phyloP scores from a whole-genome alignment of 805 yeast genomes.

The Blastobotrys peoriensis region DNA sequence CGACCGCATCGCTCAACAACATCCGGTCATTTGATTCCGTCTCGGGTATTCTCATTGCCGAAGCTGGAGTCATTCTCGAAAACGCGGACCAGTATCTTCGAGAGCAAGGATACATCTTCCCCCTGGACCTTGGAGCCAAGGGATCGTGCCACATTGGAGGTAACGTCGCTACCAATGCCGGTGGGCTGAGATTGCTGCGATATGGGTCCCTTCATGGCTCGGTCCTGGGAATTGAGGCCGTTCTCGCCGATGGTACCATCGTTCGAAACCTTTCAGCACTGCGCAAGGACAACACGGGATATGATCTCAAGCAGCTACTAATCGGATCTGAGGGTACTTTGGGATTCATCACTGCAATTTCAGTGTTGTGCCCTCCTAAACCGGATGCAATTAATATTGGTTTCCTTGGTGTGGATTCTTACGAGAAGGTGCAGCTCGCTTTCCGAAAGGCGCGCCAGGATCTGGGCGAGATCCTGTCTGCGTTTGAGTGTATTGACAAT shows the following conservation, averaged over 20 bases:
- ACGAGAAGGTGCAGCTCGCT: constrained; percentile 76
- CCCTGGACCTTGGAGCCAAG: constrained; percentile 91
- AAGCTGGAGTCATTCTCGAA: constrained; percentile 87
- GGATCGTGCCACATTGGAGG: constrained; percentile 97
- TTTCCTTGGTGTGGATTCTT: constrained; percentile 72
- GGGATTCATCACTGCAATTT: constrained; percentile 85
- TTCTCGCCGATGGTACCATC: constrained; percentile 83
- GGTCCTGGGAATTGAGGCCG: constrained; percentile 86
- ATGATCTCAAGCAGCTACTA: constrained; percentile 84
- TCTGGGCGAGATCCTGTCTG: constrained; percentile 79
- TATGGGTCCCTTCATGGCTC: constrained; percentile 92
- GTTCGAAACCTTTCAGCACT: constrained; percentile 74
- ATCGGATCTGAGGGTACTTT: constrained; percentile 93
- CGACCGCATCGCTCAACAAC: constrained; percentile 64
- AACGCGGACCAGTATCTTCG: constrained; percentile 71
- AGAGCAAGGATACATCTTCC: constrained; percentile 84
- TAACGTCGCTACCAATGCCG: constrained; percentile 92
- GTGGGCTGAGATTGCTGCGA: constrained; percentile 80
- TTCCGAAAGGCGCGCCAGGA: constrained; percentile 74
- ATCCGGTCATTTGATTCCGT: constrained; percentile 75
- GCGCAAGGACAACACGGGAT: constrained; percentile 93
- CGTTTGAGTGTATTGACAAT: constrained; percentile 92
- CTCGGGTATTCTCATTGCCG: constrained; percentile 81
- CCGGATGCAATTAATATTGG: constrained; percentile 85
- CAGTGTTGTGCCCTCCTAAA: constrained; percentile 83